A percentile compares a stretch with the other conserved stretches of the same genome.
Conservation (phyloP, 2,329 filamentous ascomycete genomes). For the Colletotrichum camelliae region DNA sequence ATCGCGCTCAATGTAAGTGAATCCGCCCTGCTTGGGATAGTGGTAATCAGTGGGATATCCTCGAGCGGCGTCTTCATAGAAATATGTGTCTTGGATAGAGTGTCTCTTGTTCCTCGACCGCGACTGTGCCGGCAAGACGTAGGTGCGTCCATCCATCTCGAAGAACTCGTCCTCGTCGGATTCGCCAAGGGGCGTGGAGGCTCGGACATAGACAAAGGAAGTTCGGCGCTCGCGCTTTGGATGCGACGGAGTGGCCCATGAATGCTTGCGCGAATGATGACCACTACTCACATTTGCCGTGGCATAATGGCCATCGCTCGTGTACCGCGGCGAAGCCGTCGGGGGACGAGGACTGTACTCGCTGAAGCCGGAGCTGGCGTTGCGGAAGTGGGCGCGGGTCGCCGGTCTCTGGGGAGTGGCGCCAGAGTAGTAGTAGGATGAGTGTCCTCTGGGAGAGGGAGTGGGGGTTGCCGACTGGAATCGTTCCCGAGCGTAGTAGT, state of each 20-base stretch:
- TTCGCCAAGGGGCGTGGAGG: slow-evolving; percentile 64
- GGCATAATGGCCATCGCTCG: slow-evolving; percentile 67
- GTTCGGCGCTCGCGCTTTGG: slow-evolving; percentile 59
- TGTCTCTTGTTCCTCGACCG: slow-evolving; percentile 34
- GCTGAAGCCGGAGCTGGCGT: slow-evolving; percentile 46
- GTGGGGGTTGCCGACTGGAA: slow-evolving; percentile 62
- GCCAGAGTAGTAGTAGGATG: slow-evolving; percentile 50
- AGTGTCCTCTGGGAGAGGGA: slow-evolving; percentile 60
- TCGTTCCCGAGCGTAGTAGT: slow-evolving; percentile 56
- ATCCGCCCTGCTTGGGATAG: slow-evolving; percentile 58
- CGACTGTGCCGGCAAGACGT: slow-evolving; percentile 56
- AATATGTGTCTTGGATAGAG: slow-evolving; percentile 17
- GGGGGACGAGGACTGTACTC: slow-evolving; percentile 51
- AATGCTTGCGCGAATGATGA: slow-evolving; percentile 52
- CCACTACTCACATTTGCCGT: slow-evolving; percentile 69
- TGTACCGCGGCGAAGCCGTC: slow-evolving; percentile 65
- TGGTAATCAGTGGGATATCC: slow-evolving; percentile 64
- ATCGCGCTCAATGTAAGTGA: slow-evolving; percentile 39
- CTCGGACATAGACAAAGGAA: slow-evolving; percentile 61
- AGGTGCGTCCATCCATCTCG: slow-evolving; percentile 59
- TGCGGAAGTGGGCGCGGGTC: slow-evolving; percentile 56
- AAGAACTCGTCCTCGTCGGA: slow-evolving; percentile 69
- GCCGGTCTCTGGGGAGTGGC: slow-evolving; percentile 58
- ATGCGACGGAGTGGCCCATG: slow-evolving; percentile 48
- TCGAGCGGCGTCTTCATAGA: slow-evolving; percentile 47